A percentile compares a stretch with the other conserved stretches of the same genome.
phyloP scores from a whole-genome alignment of 108 stramenopile species.

The Nitzschia sp. region DNA sequence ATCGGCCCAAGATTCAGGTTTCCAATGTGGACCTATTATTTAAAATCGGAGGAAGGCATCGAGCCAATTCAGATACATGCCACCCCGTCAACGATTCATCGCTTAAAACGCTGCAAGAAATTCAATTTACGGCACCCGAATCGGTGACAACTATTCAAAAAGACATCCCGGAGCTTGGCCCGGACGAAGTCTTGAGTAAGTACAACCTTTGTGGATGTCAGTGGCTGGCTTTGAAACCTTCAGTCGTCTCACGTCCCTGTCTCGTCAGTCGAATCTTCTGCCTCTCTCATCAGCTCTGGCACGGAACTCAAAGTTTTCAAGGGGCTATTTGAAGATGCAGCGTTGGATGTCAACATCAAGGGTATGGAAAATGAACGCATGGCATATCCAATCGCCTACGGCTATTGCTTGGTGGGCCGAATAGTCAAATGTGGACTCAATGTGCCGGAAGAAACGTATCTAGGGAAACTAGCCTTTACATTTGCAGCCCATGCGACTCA shows the following conservation, averaged over 20 bases:
- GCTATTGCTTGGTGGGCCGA: slow-evolving; percentile 84
- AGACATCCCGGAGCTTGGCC: slow-evolving; percentile 31
- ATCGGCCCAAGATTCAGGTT: slow-evolving; percentile 58
- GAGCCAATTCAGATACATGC: background rate
- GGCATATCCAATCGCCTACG: slow-evolving; percentile 88
- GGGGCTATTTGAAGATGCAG: slow-evolving; percentile 78
- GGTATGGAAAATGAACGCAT: slow-evolving; percentile 83
- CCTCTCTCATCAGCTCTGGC: slow-evolving; percentile 89
- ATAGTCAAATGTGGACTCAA: slow-evolving; percentile 69
- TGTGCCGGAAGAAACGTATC: slow-evolving; percentile 42
- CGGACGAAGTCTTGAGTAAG: slow-evolving; percentile 67
- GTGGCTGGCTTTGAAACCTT: background rate
- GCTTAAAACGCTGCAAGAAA: slow-evolving; percentile 34
- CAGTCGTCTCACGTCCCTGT: background rate
- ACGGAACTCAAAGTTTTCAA: slow-evolving; percentile 92
- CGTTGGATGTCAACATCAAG: slow-evolving; percentile 84
- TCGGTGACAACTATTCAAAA: slow-evolving; percentile 54
- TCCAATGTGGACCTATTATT: slow-evolving; percentile 84
- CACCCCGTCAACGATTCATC: background rate
- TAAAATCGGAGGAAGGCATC: slow-evolving; percentile 19
- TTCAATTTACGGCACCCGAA: slow-evolving; percentile 63
- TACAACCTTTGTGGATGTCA: background rate
- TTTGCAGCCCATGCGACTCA: slow-evolving; percentile 88
- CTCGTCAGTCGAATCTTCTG: slow-evolving; percentile 49
- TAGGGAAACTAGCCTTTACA: slow-evolving; percentile 78